Base-by-base conservation (phyloP, 306 rosid species). In the Vachellia collinsii region DNA sequence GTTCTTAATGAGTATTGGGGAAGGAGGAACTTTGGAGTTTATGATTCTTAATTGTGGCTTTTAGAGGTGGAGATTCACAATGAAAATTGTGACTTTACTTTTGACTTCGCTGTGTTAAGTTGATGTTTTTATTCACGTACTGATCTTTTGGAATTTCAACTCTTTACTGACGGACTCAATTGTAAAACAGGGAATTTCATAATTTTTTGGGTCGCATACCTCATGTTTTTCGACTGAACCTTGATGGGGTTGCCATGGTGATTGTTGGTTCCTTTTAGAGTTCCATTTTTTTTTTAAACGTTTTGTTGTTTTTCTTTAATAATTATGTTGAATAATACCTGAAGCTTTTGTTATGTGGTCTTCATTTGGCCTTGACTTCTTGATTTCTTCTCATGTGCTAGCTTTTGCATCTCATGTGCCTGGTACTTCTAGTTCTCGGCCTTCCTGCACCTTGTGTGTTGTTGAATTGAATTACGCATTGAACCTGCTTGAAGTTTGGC, bases 391-490 rank as follows among this genome's bases (percentile, higher is more conserved):
- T 34, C 48, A 51, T 70, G 25, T 19, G 14, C 48, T 29, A 77
- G 42, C 50, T 77, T 34, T 14, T n/a, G 51, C 51, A 12, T 48
- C 17, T 65, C 54, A 29, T 29, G 34, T 29, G 34, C 25, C 25
- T 69, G 3, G 42, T 71, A 4, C 53, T 42, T 16, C 62, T 44
- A 37, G 51, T 42, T 16, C 62, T 44, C 53, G 51, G 42, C 46
- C 46, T 37, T 68, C 22, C 38, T 67, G 39, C 5, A 39, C 22
- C 34, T 17, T 72, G 70, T 29, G 41, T 48, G 36, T 74, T 11
- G n/a, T 42, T 82, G 14, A 65, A 72, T 75, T 56, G 29, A 38
- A 34, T 50, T 14, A n/a, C 44, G 44, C 73, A 62, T 78, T 81
- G 48, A 47, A 23, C 43, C 64, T 78, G 13, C 69, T 51, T 44